Percentiles rank a stretch among this genome's conserved stretches.
phyloP scores from a whole-genome alignment of 768 basidiomycete species.

The Phaeotremella skinneri region DNA sequence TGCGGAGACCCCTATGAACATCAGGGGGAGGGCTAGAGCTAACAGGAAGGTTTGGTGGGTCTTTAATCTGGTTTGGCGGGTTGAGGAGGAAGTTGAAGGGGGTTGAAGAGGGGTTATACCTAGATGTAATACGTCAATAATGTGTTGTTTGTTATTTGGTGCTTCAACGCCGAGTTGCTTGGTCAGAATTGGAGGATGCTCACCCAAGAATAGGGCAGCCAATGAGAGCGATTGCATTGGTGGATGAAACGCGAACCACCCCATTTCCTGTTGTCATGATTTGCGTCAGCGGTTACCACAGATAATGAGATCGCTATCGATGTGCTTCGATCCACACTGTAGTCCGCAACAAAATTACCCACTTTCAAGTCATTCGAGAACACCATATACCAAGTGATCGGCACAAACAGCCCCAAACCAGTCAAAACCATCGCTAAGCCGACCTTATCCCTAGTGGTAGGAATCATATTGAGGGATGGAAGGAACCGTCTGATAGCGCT shows the following conservation, averaged over 20 bases:
- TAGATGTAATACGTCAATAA: too few species aligned
- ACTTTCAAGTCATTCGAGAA: slow-evolving; percentile 34
- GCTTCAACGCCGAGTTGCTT: too few species aligned
- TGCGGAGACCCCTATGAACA: slow-evolving; percentile 63
- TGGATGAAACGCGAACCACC: slow-evolving; percentile 70
- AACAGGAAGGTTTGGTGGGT: slow-evolving; percentile 69
- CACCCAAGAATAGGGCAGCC: slow-evolving; percentile 64
- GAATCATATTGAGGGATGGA: slow-evolving; percentile 15
- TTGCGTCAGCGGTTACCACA: not conserved
- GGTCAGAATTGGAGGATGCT: slow-evolving; percentile 15
- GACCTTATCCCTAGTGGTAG: slow-evolving; percentile 16
- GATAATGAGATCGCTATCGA: not conserved
- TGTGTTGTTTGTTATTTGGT: too few species aligned
- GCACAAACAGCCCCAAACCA: slow-evolving; percentile 36
- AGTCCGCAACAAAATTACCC: not conserved
- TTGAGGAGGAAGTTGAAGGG: slow-evolving; percentile 67
- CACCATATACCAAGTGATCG: slow-evolving; percentile 38
- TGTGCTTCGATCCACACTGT: too few species aligned
- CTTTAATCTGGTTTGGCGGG: slow-evolving; percentile 61
- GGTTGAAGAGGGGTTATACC: slow-evolving; percentile 58
- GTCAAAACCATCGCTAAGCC: slow-evolving; percentile 10
- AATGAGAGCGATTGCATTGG: slow-evolving; percentile 63
- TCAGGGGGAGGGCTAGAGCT: slow-evolving; percentile 59
- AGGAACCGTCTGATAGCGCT: not conserved
- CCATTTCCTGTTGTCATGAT: slow-evolving; percentile 32